Percentiles rank a stretch among this genome's conserved stretches.
Evolutionary conservation across 2,329 filamentous ascomycete species (phyloP).

Genomic region (Talaromyces sp.): DNA sequence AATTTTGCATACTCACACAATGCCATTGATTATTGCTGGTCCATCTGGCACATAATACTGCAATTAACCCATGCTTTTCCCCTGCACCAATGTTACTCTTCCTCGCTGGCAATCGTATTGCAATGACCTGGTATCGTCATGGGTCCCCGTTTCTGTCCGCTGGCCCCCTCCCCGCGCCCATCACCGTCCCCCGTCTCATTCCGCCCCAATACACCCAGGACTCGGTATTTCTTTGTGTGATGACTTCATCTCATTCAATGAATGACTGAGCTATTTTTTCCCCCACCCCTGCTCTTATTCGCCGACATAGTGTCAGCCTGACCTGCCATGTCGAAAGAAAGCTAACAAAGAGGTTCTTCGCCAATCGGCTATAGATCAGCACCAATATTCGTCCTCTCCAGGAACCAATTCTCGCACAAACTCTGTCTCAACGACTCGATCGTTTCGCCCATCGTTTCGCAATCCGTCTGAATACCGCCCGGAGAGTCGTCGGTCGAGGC

Average conservation of each 20-base stretch:
- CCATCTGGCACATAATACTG: neutral
- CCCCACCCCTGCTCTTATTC: neutral
- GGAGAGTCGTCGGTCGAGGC: slow-evolving; percentile 12
- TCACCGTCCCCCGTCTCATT: slow-evolving; percentile 17
- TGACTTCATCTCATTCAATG: slow-evolving; percentile 6
- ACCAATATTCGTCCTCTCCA: slow-evolving; percentile 1
- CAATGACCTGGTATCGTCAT: slow-evolving; percentile 14
- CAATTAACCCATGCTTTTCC: neutral
- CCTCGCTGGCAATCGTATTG: slow-evolving; percentile 1
- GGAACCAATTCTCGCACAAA: slow-evolving; percentile 12
- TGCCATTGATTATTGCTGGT: neutral
- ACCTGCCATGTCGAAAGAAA: neutral
- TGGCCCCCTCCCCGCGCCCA: slow-evolving; percentile 13
- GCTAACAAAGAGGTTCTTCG: slow-evolving; percentile 11
- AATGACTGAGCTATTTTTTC: neutral
- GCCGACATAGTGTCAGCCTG: neutral
- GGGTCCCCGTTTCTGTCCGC: slow-evolving; percentile 16
- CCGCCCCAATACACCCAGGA: slow-evolving; percentile 13
- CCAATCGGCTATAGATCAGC: slow-evolving; percentile 6
- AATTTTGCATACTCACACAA: slow-evolving; percentile 7
- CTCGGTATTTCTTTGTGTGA: slow-evolving; percentile 8
- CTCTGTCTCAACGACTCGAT: slow-evolving; percentile 16
- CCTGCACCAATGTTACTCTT: neutral
- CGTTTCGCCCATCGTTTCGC: slow-evolving; percentile 15
- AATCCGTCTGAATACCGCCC: slow-evolving; percentile 7